Conservation (phyloP, 73 alveolate species). For the Tetrahymena malaccensis region DNA sequence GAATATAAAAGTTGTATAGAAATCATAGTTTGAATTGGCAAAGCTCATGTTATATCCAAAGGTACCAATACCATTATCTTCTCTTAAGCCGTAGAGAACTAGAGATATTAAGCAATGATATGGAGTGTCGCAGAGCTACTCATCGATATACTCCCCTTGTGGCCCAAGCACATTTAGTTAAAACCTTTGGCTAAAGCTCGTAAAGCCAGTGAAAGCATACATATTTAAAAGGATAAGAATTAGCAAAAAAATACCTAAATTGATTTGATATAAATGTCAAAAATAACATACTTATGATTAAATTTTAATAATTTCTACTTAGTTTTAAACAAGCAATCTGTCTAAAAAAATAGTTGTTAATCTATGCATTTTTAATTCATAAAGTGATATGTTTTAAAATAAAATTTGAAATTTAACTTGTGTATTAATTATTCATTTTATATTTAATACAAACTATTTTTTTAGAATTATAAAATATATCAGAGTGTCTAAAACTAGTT, state of each 20-base stretch:
- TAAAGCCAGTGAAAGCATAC: conserved; percentile 30
- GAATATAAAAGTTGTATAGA: conserved; percentile 52
- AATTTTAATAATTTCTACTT: not conserved
- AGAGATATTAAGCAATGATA: conserved; percentile 33
- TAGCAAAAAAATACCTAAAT: conserved; percentile 6
- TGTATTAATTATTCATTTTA: no score
- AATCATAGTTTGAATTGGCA: conserved; percentile 38
- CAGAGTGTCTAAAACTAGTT: no score
- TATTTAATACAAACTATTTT: no score
- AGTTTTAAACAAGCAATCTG: not conserved
- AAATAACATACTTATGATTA: not conserved
- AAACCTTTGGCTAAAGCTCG: conserved; percentile 32
- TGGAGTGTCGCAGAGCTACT: conserved; percentile 41
- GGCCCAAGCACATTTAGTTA: conserved; percentile 26
- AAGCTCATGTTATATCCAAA: conserved; percentile 40
- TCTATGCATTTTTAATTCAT: not conserved
- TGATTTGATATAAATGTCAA: no score
- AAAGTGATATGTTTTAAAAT: no score
- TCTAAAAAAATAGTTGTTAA: not conserved
- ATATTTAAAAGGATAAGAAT: conserved; percentile 16
- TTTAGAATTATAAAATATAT: no score
- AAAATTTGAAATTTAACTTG: no score
- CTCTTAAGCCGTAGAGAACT: conserved; percentile 64
- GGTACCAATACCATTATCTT: conserved; percentile 76
- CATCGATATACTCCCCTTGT: conserved; percentile 1